phyloP scores from a whole-genome alignment of 2,329 filamentous ascomycete species.

The Elsinoe necatrix region DNA sequence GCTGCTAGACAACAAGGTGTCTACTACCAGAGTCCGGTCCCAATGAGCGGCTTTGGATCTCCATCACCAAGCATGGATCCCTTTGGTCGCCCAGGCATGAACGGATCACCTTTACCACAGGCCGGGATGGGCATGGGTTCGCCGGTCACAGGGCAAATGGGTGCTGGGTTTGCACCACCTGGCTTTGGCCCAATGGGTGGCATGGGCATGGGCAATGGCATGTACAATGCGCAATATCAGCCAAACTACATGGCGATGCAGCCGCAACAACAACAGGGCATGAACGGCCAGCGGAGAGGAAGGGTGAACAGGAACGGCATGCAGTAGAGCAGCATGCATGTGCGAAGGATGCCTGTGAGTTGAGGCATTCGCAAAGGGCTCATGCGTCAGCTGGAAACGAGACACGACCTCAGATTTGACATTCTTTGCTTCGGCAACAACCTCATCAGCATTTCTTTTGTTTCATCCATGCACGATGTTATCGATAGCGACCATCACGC shows the following conservation, averaged over 20 bases:
- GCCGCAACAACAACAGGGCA: constrained; percentile 36
- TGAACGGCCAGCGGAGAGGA: constrained; percentile 45
- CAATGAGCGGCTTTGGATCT: constrained; percentile 25
- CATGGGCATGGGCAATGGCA: constrained; percentile 33
- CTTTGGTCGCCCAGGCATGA: constrained; percentile 32
- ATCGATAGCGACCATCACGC: not conserved
- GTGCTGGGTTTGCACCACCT: constrained; percentile 36
- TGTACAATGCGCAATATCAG: constrained; percentile 43
- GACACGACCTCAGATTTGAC: not conserved
- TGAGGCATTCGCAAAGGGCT: not conserved
- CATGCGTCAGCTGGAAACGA: not conserved
- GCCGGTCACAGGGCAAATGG: constrained; percentile 32
- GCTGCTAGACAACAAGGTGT: constrained; percentile 24
- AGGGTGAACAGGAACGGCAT: constrained; percentile 36
- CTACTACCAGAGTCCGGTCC: constrained; percentile 25
- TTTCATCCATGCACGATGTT: not conserved
- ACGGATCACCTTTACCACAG: constrained; percentile 33
- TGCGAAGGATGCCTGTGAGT: not conserved
- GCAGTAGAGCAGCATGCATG: constrained; percentile 1
- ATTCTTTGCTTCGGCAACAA: not conserved
- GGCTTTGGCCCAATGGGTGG: constrained; percentile 36
- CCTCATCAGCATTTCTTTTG: not conserved
- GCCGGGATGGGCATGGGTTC: constrained; percentile 34
- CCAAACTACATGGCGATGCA: constrained; percentile 37
- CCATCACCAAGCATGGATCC: constrained; percentile 32